Percentiles rank a stretch among this genome's conserved stretches.
phyloP scores from a whole-genome alignment of 2,329 filamentous ascomycete species.

The Fusarium dlaminii region DNA sequence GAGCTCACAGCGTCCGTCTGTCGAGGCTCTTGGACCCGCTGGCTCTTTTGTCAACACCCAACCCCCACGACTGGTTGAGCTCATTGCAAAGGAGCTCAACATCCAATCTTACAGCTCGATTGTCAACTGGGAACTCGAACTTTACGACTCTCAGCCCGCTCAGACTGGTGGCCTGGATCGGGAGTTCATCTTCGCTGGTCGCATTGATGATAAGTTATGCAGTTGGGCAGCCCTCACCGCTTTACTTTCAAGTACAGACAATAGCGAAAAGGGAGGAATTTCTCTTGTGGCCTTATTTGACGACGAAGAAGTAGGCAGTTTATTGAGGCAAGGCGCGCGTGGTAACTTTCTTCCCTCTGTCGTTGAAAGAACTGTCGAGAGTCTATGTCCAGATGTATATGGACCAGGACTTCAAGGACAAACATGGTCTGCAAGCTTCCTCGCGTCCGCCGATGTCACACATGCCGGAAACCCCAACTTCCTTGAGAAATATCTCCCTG shows the following conservation, averaged over 20 bases:
- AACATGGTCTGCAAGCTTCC: constrained; percentile 76
- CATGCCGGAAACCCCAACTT: constrained; percentile 98
- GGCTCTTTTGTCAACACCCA: constrained; percentile 85
- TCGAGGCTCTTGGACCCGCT: constrained; percentile 64
- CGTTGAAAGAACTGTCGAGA: constrained; percentile 83
- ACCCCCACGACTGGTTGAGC: constrained; percentile 83
- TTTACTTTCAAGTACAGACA: too few relatives aligned
- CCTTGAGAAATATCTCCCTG: constrained; percentile 80
- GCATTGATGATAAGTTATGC: constrained; percentile 98
- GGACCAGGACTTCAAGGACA: constrained; percentile 75
- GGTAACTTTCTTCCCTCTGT: constrained; percentile 87
- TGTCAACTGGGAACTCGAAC: constrained; percentile 95
- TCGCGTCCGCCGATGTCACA: constrained; percentile 89
- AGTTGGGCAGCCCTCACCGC: constrained; percentile 91
- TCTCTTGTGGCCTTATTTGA: constrained; percentile 96
- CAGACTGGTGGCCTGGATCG: constrained; percentile 85
- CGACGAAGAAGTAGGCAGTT: constrained; percentile 94
- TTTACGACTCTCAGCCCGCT: constrained; percentile 90
- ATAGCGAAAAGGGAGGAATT: constrained; percentile 71
- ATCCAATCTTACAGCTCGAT: constrained; percentile 77
- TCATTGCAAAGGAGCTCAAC: constrained; percentile 81
- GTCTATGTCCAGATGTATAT: constrained; percentile 62
- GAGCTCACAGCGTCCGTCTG: constrained; percentile 59
- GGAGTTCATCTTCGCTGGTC: constrained; percentile 93
- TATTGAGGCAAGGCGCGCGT: constrained; percentile 87